Base-by-base conservation (phyloP, 352 stramenopile species). In the Phytophthora chlamydospora region DNA sequence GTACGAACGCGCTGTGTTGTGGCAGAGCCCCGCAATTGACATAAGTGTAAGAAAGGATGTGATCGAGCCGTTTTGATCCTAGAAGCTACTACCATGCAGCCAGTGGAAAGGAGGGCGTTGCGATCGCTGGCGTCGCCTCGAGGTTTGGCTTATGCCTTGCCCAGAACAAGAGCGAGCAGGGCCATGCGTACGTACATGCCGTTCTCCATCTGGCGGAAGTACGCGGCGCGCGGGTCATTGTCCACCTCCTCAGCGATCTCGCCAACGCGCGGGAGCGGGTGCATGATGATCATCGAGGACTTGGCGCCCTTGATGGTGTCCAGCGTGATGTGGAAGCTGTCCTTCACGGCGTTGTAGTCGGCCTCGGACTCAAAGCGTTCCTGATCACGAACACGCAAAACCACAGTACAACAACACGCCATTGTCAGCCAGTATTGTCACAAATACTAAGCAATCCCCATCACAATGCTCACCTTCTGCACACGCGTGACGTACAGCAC, bases 111-210 rank as follows among this genome's bases (percentile, higher is more conserved):
- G n/a, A 13, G 17, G 27, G 12, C 36, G 5, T 35, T 27, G 39
- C 39, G 31, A 12, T 60, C 51, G 31, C 44, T 52, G 12, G 27
- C 19, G 27, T 50, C 41, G 52, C 14, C 13, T 38, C 34, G 11
- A 45, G 19, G 32, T 21, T 1, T 17, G 3, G 24, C 43, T 75
- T 89, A 95, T 56, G 72, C 80, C 70, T 91, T 90, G 53, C 83
- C 83, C 60, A 98, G 66, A 17, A 99, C 83, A 8, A 99, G 82
- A 29, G 95, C 89, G 43, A 99, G 85, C 62, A 99, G 71, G 42
- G 98, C 97, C 97, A 99, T 99, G 71, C 98, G 91, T 59, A 98
- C 94, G 77, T 97, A 99, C 96, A 99, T 99, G 56, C 98, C 98
- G 83, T 99, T 98, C 70, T 96, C 85, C 89, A 97, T 97, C 80